Evolutionary conservation across 2,329 filamentous ascomycete genomes (phyloP).

Genomic region (Aureobasidium leucospermi): DNA sequence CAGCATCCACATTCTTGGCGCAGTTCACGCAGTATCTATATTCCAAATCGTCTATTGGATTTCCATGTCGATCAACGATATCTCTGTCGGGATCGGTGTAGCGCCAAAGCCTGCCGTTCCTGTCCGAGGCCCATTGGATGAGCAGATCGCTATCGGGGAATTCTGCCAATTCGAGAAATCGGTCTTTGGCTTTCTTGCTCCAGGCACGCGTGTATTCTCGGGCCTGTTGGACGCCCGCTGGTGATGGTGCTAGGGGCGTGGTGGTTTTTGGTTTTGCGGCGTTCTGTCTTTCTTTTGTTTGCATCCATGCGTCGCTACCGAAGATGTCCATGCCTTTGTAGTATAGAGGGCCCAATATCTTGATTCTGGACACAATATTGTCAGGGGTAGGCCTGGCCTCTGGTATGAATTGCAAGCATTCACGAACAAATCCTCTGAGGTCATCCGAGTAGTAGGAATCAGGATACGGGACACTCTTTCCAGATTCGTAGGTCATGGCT

Average conservation of each 20-base stretch:
- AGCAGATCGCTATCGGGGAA: too few species aligned
- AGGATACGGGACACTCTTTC: not conserved
- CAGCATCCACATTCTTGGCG: too few species aligned
- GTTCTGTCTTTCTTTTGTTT: not conserved
- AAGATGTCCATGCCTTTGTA: not conserved
- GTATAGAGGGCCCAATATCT: not conserved
- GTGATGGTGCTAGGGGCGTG: not conserved
- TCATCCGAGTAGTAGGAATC: not conserved
- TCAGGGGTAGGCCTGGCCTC: not conserved
- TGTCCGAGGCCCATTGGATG: too few species aligned
- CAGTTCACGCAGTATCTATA: too few species aligned
- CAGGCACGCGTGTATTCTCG: too few species aligned
- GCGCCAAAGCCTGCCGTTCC: too few species aligned
- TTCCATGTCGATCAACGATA: too few species aligned
- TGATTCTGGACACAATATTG: not conserved
- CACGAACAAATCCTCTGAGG: not conserved
- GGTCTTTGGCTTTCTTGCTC: too few species aligned
- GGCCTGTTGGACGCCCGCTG: too few species aligned
- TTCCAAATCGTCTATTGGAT: too few species aligned
- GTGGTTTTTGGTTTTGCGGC: not conserved
- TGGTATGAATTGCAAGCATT: not conserved
- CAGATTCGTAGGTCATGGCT: not conserved
- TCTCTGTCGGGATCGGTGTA: too few species aligned
- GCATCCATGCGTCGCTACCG: not conserved
- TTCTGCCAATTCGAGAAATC: too few species aligned